These are phyloP conservation scores for Pleurotus ostreatus DNA, from an alignment of 768 basidiomycete genomes.

Conservation along the genomic window DNA sequence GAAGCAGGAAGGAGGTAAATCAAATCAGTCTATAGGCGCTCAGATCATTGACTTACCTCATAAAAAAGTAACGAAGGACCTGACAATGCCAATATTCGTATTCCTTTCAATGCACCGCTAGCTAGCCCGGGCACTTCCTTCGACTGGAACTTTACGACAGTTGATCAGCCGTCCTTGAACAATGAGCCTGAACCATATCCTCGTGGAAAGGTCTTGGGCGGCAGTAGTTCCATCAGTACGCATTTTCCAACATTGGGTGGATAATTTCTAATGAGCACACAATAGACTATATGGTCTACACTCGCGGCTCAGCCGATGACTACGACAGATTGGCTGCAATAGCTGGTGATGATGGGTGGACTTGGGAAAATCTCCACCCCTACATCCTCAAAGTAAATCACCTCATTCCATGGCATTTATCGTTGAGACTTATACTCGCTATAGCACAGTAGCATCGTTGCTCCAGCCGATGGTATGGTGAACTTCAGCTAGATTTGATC, in stretches of 20 bases:
- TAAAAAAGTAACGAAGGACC: slow-evolving; percentile 16
- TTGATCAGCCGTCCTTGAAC: slow-evolving; percentile 22
- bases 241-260: neutral
- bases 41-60: neutral
- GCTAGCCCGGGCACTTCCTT: slow-evolving; percentile 12
- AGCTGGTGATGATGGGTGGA: slow-evolving; percentile 23
- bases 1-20: slow-evolving; percentile 28
- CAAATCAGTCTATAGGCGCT: too few relatives aligned
- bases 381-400: slow-evolving; percentile 18
- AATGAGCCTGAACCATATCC: slow-evolving; percentile 21
- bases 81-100: slow-evolving; percentile 14
- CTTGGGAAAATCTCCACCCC: slow-evolving; percentile 20
- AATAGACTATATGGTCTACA: slow-evolving; percentile 21
- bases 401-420: neutral
- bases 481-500: too few relatives aligned
- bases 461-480: neutral
- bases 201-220: slow-evolving; percentile 27
- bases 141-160: slow-evolving; percentile 31
- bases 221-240: slow-evolving; percentile 27
- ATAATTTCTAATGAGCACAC: neutral
- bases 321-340: slow-evolving; percentile 19
- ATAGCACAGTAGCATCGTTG: neutral
- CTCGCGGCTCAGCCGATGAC: slow-evolving; percentile 21
- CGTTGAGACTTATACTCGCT: neutral
- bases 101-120: slow-evolving; percentile 12